A percentile compares a stretch with the other conserved stretches of the same genome.
Evolutionary conservation across 2,329 filamentous ascomycete genomes (phyloP).

Genomic region (Nigrospora oryzae): DNA sequence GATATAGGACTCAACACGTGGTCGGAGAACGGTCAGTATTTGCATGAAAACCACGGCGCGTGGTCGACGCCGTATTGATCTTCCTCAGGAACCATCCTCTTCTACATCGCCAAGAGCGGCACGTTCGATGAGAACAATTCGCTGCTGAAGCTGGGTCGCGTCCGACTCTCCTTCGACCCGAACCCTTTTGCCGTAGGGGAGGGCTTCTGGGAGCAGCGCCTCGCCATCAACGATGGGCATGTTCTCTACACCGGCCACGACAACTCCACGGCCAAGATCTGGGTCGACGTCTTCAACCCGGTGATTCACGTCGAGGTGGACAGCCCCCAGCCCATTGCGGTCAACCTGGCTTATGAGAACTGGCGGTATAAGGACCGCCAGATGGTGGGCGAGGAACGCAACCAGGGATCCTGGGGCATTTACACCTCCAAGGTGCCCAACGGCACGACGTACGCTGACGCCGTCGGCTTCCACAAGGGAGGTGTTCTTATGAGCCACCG

Average conservation of each 20-base stretch:
- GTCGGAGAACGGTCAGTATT: not conserved
- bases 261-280: not conserved
- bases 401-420: not conserved
- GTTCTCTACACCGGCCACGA: not conserved
- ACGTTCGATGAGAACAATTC: conserved; percentile 2
- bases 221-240: not conserved
- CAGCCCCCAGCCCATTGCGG: not conserved
- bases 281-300: not conserved
- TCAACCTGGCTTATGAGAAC: not conserved
- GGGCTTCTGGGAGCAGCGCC: not conserved
- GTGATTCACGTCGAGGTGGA: not conserved
- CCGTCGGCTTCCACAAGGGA: not conserved
- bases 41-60: too few species aligned
- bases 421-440: conserved; percentile 1
- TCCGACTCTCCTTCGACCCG: not conserved
- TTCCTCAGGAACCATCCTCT: not conserved
- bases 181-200: not conserved
- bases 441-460: not conserved
- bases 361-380: not conserved
- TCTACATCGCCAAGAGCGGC: conserved; percentile 2
- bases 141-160: conserved; percentile 1
- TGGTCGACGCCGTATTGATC: too few species aligned
- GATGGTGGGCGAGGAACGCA: not conserved
- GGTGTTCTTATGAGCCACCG: conserved; percentile 1
- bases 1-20: conserved; percentile 2